A percentile compares a stretch with the other conserved stretches of the same genome.
These are phyloP conservation scores for Geranomyces michiganensis DNA, from an alignment of 192 early-diverging fungal genomes.

Conservation along the genomic window DNA sequence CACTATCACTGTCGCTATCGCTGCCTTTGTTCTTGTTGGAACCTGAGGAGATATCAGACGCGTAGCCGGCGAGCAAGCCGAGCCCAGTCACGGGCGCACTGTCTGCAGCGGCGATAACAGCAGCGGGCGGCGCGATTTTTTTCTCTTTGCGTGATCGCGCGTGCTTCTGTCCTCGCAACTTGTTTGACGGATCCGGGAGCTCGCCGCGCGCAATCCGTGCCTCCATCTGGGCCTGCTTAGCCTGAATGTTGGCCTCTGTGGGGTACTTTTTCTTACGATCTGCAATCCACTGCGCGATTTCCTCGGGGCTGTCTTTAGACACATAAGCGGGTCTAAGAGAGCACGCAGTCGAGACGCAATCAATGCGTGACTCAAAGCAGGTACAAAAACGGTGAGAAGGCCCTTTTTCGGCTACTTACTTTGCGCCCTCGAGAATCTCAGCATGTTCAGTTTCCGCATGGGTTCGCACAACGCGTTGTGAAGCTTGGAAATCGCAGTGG, in stretches of 20 bases:
- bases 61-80: conserved; percentile 20
- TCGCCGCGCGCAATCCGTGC: conserved; percentile 17
- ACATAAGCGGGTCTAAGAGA: conserved; percentile 7
- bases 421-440: conserved; percentile 21
- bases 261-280: conserved; percentile 81
- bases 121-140: no score
- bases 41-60: conserved; percentile 12
- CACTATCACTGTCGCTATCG: neutral
- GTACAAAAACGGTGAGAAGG: no score
- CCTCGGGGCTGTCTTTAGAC: conserved; percentile 57
- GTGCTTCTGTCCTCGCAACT: neutral
- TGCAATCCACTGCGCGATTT: conserved; percentile 73
- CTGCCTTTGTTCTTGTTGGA: neutral
- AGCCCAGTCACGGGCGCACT: neutral
- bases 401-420: neutral
- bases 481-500: conserved; percentile 43
- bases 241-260: conserved; percentile 64
- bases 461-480: conserved; percentile 28
- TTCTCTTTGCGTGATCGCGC: no score
- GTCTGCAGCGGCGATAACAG: neutral
- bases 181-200: neutral
- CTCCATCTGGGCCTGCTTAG: conserved; percentile 36
- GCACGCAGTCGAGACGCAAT: neutral
- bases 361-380: no score
- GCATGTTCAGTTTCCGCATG: conserved; percentile 42